Evolutionary conservation across 108 stramenopile species (phyloP), one percentile per base, ranked within the genome.

Genomic region (Nannochloropsis gaditana): DNA sequence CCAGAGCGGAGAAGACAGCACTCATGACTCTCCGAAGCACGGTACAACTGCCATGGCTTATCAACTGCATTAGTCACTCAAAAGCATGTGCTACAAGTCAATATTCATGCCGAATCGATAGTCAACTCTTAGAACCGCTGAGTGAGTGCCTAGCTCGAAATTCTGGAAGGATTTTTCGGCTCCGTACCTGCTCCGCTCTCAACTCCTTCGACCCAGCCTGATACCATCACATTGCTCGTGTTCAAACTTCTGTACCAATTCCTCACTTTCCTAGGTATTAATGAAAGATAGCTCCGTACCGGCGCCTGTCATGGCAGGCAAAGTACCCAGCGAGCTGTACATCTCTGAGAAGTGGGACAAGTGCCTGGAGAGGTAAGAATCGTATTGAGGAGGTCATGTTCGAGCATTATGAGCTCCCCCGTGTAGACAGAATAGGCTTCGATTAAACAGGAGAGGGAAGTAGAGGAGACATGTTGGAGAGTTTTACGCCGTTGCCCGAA

Each of bases 341-440:
- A 73, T 73, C 59, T 73, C 59, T 8, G 59, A 73, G 59, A 73
- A 73, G 59, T 73, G 59, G 59, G 59, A 73, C 59, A 73, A n/a
- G 59, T 73, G 59, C 59, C 8, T 73, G 59, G 59, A 73, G 6
- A 15, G 59, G 59, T 73, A 73, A 73, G 59, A 6, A 73, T 31
- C 31, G 31, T 31, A 0, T 31, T 31, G 31, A 31, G 31, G 31
- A 31, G 31, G 31, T 31, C 31, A 31, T 31, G 31, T 31, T 31
- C 31, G 31, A 31, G 31, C 31, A 31, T 31, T 31, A 31, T 31
- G 31, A 31, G 31, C 31, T 31, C 1, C 31, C 31, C 31, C 31
- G 31, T 31, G 31, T 31, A 31, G 31, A 31, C 31, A 31, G 31
- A 1, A 31, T 31, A 31, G 31, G 31, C 31, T 31, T 31, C 31